Evolutionary conservation across 305 asterid genomes (phyloP), one percentile per base, ranked within the genome.

Genomic region (Striga hermonthica): DNA sequence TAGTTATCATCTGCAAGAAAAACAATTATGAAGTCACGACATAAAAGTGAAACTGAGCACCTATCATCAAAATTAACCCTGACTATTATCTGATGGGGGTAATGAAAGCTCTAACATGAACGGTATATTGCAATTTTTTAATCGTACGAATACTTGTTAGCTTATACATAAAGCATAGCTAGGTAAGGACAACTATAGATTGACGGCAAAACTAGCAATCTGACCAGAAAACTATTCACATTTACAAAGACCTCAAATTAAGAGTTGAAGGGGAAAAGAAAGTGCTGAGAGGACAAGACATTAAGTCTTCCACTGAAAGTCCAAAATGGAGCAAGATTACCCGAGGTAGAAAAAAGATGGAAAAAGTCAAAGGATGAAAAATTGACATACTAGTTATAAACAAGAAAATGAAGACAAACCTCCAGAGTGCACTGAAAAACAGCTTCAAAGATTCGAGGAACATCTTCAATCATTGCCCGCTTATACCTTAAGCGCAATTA

Each of bases 351-450:
- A 22, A 22, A 22, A 22, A 22, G 31, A 22, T 22, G 31, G 2
- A 22, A 22, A 22, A 22, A 2, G 31, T 22, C 31, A 22, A 22
- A 22, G 31, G 31, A 22, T 22, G 31, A 22, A 22, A 22, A 22
- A 22, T 22, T 22, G 31, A 22, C 31, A 22, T 22, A 22, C 31
- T 22, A 22, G 1, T 22, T 22, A 22, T 22, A 22, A 22, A 22
- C 31, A 22, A 22, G 31, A 22, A 22, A 22, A 1, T 22, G 31
- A 22, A 22, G 31, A 50, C 87, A 66, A 65, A 94, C 99, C 99
- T 90, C 99, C 39, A 94, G 82, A 64, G 99, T 94, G 81, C 99
- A 91, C 78, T 86, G 95, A 69, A 94, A 94, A 74, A 84, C 98
- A 76, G 99, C 96, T 76, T 90, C 99, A 75, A 90, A 94, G 81